These are phyloP conservation scores for Scheffersomyces titani DNA, from an alignment of 1,139 yeast species.

Conservation along the genomic window DNA sequence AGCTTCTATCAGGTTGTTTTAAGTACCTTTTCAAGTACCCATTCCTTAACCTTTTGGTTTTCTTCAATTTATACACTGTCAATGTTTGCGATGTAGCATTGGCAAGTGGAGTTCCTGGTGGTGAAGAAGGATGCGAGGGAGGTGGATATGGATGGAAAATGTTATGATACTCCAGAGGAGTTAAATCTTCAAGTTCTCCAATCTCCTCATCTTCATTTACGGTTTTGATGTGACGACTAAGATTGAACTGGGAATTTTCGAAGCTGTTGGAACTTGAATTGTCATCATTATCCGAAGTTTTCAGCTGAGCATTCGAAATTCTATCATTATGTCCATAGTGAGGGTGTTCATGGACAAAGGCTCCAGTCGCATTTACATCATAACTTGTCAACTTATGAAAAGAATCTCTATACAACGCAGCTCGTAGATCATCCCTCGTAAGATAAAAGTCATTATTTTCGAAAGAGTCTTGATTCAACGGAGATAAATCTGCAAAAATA, in stretches of 20 bases:
- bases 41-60: constrained; percentile 13
- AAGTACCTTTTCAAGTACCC: constrained; percentile 17
- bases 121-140: constrained; percentile 4
- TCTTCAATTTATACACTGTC: constrained; percentile 9
- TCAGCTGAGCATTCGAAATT: not conserved
- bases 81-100: constrained; percentile 14
- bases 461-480: constrained; percentile 9
- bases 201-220: constrained; percentile 3
- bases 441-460: constrained; percentile 14
- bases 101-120: constrained; percentile 9
- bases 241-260: constrained; percentile 9
- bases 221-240: constrained; percentile 11
- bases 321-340: not conserved
- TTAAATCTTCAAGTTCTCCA: not conserved
- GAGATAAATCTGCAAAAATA: constrained; percentile 15
- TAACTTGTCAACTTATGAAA: constrained; percentile 8
- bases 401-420: constrained; percentile 21
- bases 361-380: constrained; percentile 6
- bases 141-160: constrained; percentile 12
- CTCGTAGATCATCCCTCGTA: constrained; percentile 18
- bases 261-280: constrained; percentile 8
- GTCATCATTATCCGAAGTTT: constrained; percentile 5
- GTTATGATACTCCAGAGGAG: constrained; percentile 3
- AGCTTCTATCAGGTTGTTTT: constrained; percentile 9
- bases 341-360: constrained; percentile 2